Evolutionary conservation across 2,329 filamentous ascomycete species (phyloP).

Genomic region (Alternaria arborescens): DNA sequence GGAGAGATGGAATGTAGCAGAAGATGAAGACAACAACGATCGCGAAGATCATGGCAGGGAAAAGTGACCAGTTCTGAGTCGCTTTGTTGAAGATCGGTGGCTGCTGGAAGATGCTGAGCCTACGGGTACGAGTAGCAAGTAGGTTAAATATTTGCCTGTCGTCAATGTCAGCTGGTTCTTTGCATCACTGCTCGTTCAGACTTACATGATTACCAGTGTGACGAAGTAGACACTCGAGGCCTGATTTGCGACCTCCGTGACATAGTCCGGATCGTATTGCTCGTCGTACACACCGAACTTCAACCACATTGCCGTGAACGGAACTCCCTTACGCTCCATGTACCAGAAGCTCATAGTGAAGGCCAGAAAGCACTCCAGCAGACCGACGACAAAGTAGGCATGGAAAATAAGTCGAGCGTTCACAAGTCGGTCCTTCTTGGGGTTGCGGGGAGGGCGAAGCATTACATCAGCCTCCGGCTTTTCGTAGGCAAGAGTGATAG

Average conservation of each 20-base stretch:
- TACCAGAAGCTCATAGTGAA: slow-evolving; percentile 60
- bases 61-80: slow-evolving; percentile 74
- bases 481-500: slow-evolving; percentile 78
- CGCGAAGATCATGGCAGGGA: slow-evolving; percentile 75
- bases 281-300: slow-evolving; percentile 41
- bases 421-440: slow-evolving; percentile 75
- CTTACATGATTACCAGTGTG: slow-evolving; percentile 79
- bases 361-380: slow-evolving; percentile 56
- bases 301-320: slow-evolving; percentile 74
- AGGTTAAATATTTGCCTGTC: slow-evolving; percentile 77
- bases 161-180: slow-evolving; percentile 14
- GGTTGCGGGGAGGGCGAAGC: slow-evolving; percentile 71
- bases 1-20: slow-evolving; percentile 71
- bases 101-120: slow-evolving; percentile 74
- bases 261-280: slow-evolving; percentile 35
- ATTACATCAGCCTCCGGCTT: slow-evolving; percentile 79
- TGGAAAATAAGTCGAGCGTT: slow-evolving; percentile 77
- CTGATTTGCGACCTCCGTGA: slow-evolving; percentile 64
- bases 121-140: slow-evolving; percentile 69
- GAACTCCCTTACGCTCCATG: slow-evolving; percentile 59
- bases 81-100: slow-evolving; percentile 70
- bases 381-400: slow-evolving; percentile 74
- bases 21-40: slow-evolving; percentile 73
- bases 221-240: slow-evolving; percentile 81
- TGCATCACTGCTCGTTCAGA: background rate